Conservation (phyloP, 2,329 filamentous ascomycete species). For the Trichophyton schoenleinii region DNA sequence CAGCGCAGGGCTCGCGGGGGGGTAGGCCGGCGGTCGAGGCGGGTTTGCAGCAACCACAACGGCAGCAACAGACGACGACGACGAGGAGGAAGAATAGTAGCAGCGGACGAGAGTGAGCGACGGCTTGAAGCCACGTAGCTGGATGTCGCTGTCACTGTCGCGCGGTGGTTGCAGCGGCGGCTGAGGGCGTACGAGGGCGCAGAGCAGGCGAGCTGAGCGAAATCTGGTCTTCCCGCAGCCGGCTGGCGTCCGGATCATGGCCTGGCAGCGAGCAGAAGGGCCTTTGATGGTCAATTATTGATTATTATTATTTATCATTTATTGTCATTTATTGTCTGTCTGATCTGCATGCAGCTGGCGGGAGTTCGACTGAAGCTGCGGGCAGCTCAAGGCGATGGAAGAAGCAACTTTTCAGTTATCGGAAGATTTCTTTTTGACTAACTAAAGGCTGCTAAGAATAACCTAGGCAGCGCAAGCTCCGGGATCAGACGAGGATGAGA, state of each 20-base stretch:
- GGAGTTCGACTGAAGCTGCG: background rate
- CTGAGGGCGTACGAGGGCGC: background rate
- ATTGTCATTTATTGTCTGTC: background rate
- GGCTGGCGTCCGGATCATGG: constrained; percentile 2
- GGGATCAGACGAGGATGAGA: background rate
- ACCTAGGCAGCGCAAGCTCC: background rate
- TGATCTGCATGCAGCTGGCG: background rate
- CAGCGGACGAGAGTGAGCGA: background rate
- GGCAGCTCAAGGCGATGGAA: background rate
- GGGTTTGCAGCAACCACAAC: background rate
- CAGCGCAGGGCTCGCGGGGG: background rate
- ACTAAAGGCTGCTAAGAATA: too few species aligned
- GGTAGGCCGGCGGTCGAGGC: background rate
- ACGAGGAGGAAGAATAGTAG: background rate
- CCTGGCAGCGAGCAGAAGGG: background rate
- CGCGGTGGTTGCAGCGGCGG: background rate
- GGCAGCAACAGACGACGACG: background rate
- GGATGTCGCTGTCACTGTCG: background rate
- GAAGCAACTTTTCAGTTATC: background rate
- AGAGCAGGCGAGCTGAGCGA: background rate
- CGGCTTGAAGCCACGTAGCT: constrained; percentile 3
- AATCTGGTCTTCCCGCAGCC: background rate
- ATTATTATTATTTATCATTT: background rate
- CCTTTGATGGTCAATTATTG: background rate
- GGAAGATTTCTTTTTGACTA: background rate